phyloP scores from a whole-genome alignment of 805 yeast species.

The Lipomyces mesembrius region DNA sequence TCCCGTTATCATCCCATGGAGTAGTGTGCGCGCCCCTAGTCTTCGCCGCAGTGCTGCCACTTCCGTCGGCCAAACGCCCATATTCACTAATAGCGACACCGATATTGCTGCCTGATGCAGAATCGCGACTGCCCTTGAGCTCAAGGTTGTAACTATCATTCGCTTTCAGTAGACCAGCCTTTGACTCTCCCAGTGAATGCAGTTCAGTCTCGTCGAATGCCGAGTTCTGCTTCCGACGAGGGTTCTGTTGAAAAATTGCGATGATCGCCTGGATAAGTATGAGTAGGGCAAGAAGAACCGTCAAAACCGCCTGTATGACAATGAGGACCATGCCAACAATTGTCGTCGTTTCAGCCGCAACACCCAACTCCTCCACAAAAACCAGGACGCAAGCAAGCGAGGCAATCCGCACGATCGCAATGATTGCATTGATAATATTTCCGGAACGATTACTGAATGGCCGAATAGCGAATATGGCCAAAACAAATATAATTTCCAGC shows the following conservation, averaged over 20 bases:
- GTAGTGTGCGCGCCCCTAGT: neutral
- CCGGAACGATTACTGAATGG: conserved; percentile 45
- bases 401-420: conserved; percentile 42
- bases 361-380: conserved; percentile 43
- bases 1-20: conserved; percentile 24
- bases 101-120: conserved; percentile 1
- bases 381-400: conserved; percentile 43
- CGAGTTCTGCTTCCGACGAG: neutral
- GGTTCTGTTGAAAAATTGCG: conserved; percentile 13
- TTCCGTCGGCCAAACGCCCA: conserved; percentile 16
- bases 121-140: neutral
- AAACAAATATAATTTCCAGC: conserved; percentile 40
- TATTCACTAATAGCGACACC: conserved; percentile 29
- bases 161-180: neutral
- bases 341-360: conserved; percentile 41
- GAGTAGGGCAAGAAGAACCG: conserved; percentile 40
- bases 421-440: conserved; percentile 42
- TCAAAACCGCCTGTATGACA: conserved; percentile 43
- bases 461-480: conserved; percentile 35
- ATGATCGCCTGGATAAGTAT: conserved; percentile 37
- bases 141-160: neutral
- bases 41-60: neutral
- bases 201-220: conserved; percentile 18
- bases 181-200: conserved; percentile 20
- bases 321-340: conserved; percentile 44